These are phyloP conservation scores for Bremia lactucae DNA, from an alignment of 352 stramenopile species.

Conservation along the genomic window DNA sequence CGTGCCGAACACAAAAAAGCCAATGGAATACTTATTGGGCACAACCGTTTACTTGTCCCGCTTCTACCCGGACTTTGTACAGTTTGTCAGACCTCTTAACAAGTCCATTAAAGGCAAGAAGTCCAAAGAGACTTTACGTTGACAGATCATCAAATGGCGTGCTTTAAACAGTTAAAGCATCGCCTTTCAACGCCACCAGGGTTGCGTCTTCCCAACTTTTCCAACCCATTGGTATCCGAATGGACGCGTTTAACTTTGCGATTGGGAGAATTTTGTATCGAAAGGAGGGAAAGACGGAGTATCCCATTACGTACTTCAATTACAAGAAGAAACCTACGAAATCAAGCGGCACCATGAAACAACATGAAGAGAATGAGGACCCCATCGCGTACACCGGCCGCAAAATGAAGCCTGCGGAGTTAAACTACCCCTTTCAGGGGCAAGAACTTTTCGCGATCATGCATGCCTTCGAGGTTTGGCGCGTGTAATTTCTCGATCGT, in stretches of 20 bases:
- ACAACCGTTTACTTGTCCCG: not conserved
- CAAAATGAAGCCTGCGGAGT: not conserved
- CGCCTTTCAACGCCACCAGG: not conserved
- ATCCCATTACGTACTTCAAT: not conserved
- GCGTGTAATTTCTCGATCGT: slow-evolving; percentile 6
- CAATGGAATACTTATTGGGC: slow-evolving; percentile 1
- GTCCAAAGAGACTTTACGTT: not conserved
- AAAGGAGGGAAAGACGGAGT: not conserved
- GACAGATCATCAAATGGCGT: not conserved
- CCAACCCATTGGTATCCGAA: not conserved
- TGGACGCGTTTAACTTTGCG: not conserved
- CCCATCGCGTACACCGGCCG: slow-evolving; percentile 5
- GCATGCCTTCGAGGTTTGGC: slow-evolving; percentile 4
- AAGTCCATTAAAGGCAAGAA: not conserved
- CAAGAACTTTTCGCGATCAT: slow-evolving; percentile 7
- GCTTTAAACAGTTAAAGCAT: not conserved
- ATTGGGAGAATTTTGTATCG: not conserved
- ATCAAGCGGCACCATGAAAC: too few relatives aligned
- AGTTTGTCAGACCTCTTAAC: slow-evolving; percentile 1
- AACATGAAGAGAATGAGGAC: slow-evolving; percentile 1
- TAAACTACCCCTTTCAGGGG: not conserved
- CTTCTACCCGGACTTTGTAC: slow-evolving; percentile 1
- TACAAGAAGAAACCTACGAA: not conserved
- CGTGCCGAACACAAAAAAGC: not conserved
- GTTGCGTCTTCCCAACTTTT: not conserved